Percentiles rank a stretch among this genome's conserved stretches.
Conservation (phyloP, 164 flowering plant species). For the Stephania yunnanensis region DNA sequence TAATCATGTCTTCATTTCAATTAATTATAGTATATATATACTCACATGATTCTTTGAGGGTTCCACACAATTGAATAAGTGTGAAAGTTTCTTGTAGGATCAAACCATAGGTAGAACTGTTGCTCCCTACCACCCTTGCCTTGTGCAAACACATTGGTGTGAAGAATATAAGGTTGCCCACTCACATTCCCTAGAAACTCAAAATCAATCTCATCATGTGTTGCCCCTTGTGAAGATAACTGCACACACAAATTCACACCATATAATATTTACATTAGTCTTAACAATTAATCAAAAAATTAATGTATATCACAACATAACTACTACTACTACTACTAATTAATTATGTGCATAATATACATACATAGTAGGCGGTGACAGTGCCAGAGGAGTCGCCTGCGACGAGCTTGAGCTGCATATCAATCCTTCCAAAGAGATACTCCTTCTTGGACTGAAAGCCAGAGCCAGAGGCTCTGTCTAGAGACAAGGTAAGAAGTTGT, state of each 20-base stretch:
- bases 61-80: constrained; percentile 33
- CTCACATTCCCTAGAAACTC: constrained; percentile 35
- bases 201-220: constrained; percentile 32
- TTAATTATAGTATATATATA: background rate
- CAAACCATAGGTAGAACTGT: constrained; percentile 36
- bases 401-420: constrained; percentile 4
- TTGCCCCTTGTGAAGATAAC: constrained; percentile 26
- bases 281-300: too few species aligned
- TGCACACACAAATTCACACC: background rate
- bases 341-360: background rate
- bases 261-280: too few species aligned
- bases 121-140: constrained; percentile 34
- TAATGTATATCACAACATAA: too few species aligned
- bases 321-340: too few species aligned
- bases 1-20: background rate
- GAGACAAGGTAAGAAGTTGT: constrained; percentile 25
- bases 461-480: constrained; percentile 23
- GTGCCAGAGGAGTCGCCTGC: constrained; percentile 14
- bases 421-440: constrained; percentile 1
- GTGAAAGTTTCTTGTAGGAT: constrained; percentile 31
- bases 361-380: constrained; percentile 13
- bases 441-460: background rate
- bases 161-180: constrained; percentile 30
- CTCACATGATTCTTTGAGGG: constrained; percentile 19
- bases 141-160: constrained; percentile 29